Conservation (phyloP, 352 stramenopile species). For the Globisporangium megalacanthum region DNA sequence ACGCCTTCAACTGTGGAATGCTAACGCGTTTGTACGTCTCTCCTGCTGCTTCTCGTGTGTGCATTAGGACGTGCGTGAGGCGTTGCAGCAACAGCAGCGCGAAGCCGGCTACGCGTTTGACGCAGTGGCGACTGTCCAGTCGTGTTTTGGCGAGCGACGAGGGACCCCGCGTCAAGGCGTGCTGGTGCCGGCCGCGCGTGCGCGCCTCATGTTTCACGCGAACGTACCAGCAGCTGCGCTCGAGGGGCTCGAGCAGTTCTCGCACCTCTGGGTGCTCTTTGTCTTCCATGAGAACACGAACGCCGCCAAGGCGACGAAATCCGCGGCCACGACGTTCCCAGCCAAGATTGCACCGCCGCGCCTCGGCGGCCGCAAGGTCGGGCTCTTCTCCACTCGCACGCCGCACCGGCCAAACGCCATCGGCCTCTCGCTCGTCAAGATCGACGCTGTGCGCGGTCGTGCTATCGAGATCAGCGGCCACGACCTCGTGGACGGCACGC, state of each 20-base stretch:
- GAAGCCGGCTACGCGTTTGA: conserved; percentile 63
- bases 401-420: conserved; percentile 96
- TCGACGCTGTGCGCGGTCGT: conserved; percentile 79
- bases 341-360: conserved; percentile 77
- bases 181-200: conserved; percentile 58
- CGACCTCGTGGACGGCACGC: conserved; percentile 95
- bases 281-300: conserved; percentile 92
- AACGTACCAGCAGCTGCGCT: conserved; percentile 69
- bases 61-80: conserved; percentile 42
- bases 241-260: conserved; percentile 82
- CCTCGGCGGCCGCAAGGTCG: conserved; percentile 79
- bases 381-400: conserved; percentile 95
- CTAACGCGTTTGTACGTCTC: not conserved
- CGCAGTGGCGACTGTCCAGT: conserved; percentile 65
- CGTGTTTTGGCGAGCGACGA: conserved; percentile 83
- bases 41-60: not conserved
- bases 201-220: conserved; percentile 71
- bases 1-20: not conserved
- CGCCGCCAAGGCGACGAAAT: conserved; percentile 28
- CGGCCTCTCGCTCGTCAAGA: conserved; percentile 87
- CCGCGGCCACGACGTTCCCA: conserved; percentile 36
- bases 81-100: conserved; percentile 62
- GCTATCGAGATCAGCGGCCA: conserved; percentile 90
- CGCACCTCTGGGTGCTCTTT: conserved; percentile 89
- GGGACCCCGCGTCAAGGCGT: conserved; percentile 78